Base-by-base conservation (phyloP, 129 eudicot genomes). In the Sambucus nigra region DNA sequence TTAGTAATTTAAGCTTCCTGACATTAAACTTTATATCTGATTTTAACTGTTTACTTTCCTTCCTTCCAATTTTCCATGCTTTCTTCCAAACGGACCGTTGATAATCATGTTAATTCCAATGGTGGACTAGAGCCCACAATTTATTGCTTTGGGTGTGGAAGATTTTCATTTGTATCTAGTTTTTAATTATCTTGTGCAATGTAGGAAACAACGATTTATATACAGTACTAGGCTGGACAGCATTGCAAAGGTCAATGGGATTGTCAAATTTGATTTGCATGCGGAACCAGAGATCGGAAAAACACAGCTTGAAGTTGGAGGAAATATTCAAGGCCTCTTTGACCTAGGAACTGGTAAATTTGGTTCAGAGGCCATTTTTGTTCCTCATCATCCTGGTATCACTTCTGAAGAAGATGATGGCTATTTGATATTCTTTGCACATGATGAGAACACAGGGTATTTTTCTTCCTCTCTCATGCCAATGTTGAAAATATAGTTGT, bases 341-440 rank as follows among this genome's bases (percentile, higher is more conserved):
- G 84, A 91, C 27, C 83, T 86, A 0, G 99, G 99, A 28, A 79
- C 83, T 5, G 84, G 87, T 63, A 82, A 76, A 64, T 91, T 63
- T 66, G 99, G 99, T 31, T 91, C 99, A 23, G 99, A 91, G 78
- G 94, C 95, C 50, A 63, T 91, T 12, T 91, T 91, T 65, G 87
- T 86, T 20, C 99, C 95, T 62, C 70, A 71, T 25, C 52, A 68
- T 16, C 82, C 82, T 27, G 95, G 91, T 13, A 59, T 65, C 4
- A 64, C 72, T 19, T 71, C 77, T 58, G 87, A 82, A 70, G 99
- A 91, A 73, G 99, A 91, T 70, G 99, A 86, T 72, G 99, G 99
- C 68, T 91, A 79, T 78, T 71, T 91, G 75, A 86, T 91, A 47
- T 76, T 73, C 81, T 91, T 86, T 53, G 74, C 77, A 14, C 95